These are phyloP conservation scores for Phaeotremella fagi DNA, from an alignment of 768 basidiomycete species.

Conservation along the genomic window DNA sequence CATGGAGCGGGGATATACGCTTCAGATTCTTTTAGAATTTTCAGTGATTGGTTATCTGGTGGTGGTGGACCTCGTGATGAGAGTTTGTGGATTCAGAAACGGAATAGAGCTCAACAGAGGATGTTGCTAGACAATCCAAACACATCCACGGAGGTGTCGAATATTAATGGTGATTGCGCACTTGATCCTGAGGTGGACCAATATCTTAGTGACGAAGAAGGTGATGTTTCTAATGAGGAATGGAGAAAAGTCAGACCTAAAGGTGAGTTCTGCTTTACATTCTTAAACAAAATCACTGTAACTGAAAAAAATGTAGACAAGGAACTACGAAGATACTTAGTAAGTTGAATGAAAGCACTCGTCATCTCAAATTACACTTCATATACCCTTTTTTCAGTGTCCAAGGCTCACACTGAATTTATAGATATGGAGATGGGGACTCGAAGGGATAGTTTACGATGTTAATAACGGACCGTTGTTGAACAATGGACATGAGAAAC, in stretches of 20 bases:
- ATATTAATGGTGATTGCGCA: slow-evolving; percentile 29
- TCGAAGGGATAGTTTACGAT: slow-evolving; percentile 50
- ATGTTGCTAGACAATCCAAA: neutral
- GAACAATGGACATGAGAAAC: too few species aligned
- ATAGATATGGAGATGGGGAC: slow-evolving; percentile 72
- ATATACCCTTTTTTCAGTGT: slow-evolving; percentile 2
- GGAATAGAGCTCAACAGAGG: slow-evolving; percentile 9
- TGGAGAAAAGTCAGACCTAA: slow-evolving; percentile 62
- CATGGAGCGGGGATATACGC: slow-evolving; percentile 68
- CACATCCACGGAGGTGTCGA: neutral
- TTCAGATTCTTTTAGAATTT: slow-evolving; percentile 70
- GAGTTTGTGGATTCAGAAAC: slow-evolving; percentile 20
- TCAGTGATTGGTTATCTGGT: slow-evolving; percentile 49
- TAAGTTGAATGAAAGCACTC: slow-evolving; percentile 51
- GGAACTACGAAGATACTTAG: slow-evolving; percentile 64
- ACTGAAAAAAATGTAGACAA: too few species aligned
- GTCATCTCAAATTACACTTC: neutral
- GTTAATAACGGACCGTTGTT: slow-evolving; percentile 24
- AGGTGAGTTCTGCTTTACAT: slow-evolving; percentile 13
- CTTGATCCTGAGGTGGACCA: too few species aligned
- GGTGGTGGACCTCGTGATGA: slow-evolving; percentile 36
- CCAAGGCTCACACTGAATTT: neutral
- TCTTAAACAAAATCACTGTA: neutral
- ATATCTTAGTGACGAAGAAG: slow-evolving; percentile 36
- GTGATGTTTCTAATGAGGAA: slow-evolving; percentile 49